Base-by-base conservation (phyloP, 2,329 filamentous ascomycete genomes). In the Zarea fungicola region DNA sequence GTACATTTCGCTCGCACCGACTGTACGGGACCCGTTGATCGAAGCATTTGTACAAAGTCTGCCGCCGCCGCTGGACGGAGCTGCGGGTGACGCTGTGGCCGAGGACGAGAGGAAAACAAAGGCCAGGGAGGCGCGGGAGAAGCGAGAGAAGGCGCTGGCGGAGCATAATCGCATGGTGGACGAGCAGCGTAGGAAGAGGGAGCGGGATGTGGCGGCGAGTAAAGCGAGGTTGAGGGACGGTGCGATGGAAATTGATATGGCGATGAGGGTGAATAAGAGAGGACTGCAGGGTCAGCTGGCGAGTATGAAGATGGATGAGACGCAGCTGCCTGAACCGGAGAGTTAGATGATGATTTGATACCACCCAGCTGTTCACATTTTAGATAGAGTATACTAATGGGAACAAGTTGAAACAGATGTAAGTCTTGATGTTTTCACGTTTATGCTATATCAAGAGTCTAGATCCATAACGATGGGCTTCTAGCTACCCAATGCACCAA, bases 201-300 rank as follows among this genome's bases (percentile, higher is more conserved):
- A 79, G 56, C 73, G 77, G 50, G 78, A 80, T 42, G 62, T 87
- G 10, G 76, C 77, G 28, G 75, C 74, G 37, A 81, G 82, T 18
- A 84, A 79, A 57, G 81, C 80, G 0, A 67, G 76, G 37, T 58
- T 89, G 43, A 69, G 80, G 29, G 83, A 87, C 50, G 83, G 84
- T 55, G 84, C 89, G 65, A 72, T 75, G 54, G 83, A 87, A 59
- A 66, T 89, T 48, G 78, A 86, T 59, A 70, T 73, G 54, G 86
- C 85, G 1, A 85, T 88, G 82, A 76, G 76, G 51, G 76, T 89
- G 11, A 76, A 78, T 0, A 87, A 84, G 64, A 78, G 75, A 52
- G 85, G 84, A 0, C 54, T 89, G 55, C 77, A 80, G 59, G 77
- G 75, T 21, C 83, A 88, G 61, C 59, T 87, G 49, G 64, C 62